Base-by-base conservation (phyloP, 2,329 filamentous ascomycete species). In the Pyricularia grisea region DNA sequence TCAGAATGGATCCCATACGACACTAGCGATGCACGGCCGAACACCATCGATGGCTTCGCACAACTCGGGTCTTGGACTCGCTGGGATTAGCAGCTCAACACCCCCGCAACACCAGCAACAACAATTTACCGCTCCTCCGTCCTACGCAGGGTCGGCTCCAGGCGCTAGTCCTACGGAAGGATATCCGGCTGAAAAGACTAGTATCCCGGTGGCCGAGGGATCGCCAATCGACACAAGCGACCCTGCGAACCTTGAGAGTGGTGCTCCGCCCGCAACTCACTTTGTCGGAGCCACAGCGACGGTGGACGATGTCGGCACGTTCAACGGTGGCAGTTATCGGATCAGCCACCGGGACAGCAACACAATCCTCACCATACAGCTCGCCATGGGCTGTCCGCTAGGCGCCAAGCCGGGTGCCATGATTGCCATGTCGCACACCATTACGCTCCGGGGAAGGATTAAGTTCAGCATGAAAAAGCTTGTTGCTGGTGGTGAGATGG, bases 311-410 rank as follows among this genome's bases (percentile, higher is more conserved):
- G 88, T 97, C 1, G 95, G 95, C n/a, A 95, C 91, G 0, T 99
- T 98, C 83, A 98, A 98, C 77, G 95, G 95, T 20, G 95, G 95
- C 14, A 94, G 92, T 76, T 99, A 94, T 77, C 87, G 95, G 63
- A 93, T 98, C 76, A 95, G 92, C 75, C 95, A 99, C 76, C 86
- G 95, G 27, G 93, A 97, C 78, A 90, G 88, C 70, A 99, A 98
- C 78, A 93, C 92, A 0, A 90, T 97, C 73, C 79, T 97, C 71
- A 98, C 94, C 0, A 80, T 97, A 27, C 94, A 97, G 78, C 81
- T 98, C 65, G 94, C 94, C 14, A 91, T 95, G 77, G 93, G 93
- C 2, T 97, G 92, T 74, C 94, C 94, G 0, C 79, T 98, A 67
- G 84, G 83, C 27, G 92, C 88, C 2, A 95, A 92, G 76, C 93